Conservation (phyloP, 2,329 filamentous ascomycete genomes). For the Cercospora zeina region DNA sequence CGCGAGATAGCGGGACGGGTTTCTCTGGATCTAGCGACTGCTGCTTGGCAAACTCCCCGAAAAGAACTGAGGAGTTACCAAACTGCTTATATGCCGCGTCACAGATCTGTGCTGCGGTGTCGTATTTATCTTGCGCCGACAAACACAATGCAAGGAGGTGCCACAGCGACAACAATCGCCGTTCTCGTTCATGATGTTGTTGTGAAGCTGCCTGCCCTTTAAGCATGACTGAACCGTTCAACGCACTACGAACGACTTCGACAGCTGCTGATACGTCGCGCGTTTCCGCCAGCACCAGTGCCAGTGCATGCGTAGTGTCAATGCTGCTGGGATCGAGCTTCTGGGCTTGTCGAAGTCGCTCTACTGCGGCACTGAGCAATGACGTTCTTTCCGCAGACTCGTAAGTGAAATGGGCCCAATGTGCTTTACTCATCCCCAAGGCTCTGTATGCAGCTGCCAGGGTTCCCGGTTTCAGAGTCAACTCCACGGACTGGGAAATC, state of each 20-base stretch:
- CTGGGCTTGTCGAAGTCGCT: slow-evolving; percentile 63
- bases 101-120: slow-evolving; percentile 76
- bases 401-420: slow-evolving; percentile 81
- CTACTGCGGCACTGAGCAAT: slow-evolving; percentile 75
- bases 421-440: slow-evolving; percentile 80
- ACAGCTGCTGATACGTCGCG: slow-evolving; percentile 78
- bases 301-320: slow-evolving; percentile 76
- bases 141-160: slow-evolving; percentile 84
- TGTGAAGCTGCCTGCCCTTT: slow-evolving; percentile 21
- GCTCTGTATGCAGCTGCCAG: slow-evolving; percentile 76
- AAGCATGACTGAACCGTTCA: slow-evolving; percentile 47
- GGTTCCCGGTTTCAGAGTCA: slow-evolving; percentile 57
- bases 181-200: slow-evolving; percentile 51
- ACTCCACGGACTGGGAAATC: slow-evolving; percentile 38
- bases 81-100: slow-evolving; percentile 92
- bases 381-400: slow-evolving; percentile 67
- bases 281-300: slow-evolving; percentile 82
- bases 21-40: slow-evolving; percentile 27
- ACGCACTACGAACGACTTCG: slow-evolving; percentile 73
- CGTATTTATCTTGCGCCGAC: slow-evolving; percentile 81
- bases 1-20: background rate
- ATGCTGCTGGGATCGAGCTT: slow-evolving; percentile 55
- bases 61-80: slow-evolving; percentile 67
- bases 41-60: slow-evolving; percentile 59
- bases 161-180: slow-evolving; percentile 76